These are phyloP conservation scores for Vigna unguiculata DNA, from an alignment of 306 rosid species.

Conservation along the genomic window DNA sequence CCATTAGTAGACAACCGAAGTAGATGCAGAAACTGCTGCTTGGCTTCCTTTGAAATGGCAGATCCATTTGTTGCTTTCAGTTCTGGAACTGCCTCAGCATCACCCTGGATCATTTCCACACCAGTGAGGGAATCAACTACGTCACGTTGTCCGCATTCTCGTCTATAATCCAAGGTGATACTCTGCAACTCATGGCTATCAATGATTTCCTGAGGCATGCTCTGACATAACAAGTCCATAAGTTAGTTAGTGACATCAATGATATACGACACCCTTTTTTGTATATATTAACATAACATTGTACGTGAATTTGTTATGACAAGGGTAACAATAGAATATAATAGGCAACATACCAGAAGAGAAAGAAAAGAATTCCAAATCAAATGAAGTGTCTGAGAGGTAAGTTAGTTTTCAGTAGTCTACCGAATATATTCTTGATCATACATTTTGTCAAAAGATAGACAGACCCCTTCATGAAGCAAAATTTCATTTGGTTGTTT, in stretches of 20 bases:
- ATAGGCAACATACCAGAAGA: background rate
- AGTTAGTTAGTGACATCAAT: constrained; percentile 36
- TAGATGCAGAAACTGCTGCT: constrained; percentile 72
- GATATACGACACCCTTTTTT: background rate
- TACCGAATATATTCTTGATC: background rate
- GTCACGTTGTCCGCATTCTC: constrained; percentile 87
- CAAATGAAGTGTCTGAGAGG: background rate
- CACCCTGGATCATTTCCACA: constrained; percentile 58
- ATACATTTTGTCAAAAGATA: constrained; percentile 17
- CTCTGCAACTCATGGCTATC: constrained; percentile 83
- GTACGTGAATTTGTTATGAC: background rate
- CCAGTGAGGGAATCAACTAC: constrained; percentile 84
- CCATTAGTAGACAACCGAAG: constrained; percentile 75
- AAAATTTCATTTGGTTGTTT: background rate
- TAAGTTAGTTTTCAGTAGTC: background rate
- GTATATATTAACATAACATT: background rate
- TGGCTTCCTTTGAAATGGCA: constrained; percentile 40
- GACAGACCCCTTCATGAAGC: background rate
- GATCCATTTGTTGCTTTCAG: constrained; percentile 69
- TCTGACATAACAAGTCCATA: constrained; percentile 55
- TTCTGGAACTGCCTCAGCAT: constrained; percentile 48
- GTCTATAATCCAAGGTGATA: constrained; percentile 91
- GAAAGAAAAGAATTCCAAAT: background rate
- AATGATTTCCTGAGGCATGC: constrained; percentile 93
- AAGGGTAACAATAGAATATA: background rate